Conservation (phyloP, 2,329 filamentous ascomycete genomes). For the Calonectria pteridis region DNA sequence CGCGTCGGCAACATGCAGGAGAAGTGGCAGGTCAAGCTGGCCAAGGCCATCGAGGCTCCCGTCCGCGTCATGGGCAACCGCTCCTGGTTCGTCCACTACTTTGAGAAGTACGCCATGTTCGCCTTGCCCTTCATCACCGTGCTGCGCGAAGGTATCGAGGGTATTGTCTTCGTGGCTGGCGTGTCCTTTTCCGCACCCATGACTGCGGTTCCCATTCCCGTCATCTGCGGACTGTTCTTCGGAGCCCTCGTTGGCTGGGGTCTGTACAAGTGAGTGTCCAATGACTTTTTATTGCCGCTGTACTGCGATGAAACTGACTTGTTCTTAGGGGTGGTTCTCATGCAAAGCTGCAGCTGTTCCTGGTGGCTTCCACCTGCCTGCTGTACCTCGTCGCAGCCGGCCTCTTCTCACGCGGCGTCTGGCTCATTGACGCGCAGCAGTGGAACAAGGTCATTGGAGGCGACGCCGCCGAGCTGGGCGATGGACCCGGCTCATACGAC, state of each 20-base stretch:
- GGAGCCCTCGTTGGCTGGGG: slow-evolving; percentile 77
- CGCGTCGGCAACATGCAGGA: slow-evolving; percentile 86
- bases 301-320: neutral
- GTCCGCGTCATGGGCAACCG: slow-evolving; percentile 58
- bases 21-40: slow-evolving; percentile 87
- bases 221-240: slow-evolving; percentile 76
- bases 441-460: slow-evolving; percentile 77
- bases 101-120: slow-evolving; percentile 90
- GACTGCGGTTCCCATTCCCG: slow-evolving; percentile 81
- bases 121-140: slow-evolving; percentile 88
- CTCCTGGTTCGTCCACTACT: slow-evolving; percentile 69
- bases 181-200: slow-evolving; percentile 84
- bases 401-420: slow-evolving; percentile 82
- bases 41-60: slow-evolving; percentile 72
- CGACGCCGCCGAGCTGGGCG: slow-evolving; percentile 62
- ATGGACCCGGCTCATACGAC: slow-evolving; percentile 82
- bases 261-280: slow-evolving; percentile 75
- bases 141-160: slow-evolving; percentile 86
- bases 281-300: neutral
- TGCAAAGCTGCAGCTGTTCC: slow-evolving; percentile 74
- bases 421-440: slow-evolving; percentile 78
- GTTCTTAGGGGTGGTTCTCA: slow-evolving; percentile 56
- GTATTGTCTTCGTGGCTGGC: slow-evolving; percentile 88
- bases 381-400: slow-evolving; percentile 88
- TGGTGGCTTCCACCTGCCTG: slow-evolving; percentile 85